Evolutionary conservation across 495 filamentous ascomycete species (phyloP), one percentile per base, ranked within the genome.

Genomic region (Patellaria atrata): DNA sequence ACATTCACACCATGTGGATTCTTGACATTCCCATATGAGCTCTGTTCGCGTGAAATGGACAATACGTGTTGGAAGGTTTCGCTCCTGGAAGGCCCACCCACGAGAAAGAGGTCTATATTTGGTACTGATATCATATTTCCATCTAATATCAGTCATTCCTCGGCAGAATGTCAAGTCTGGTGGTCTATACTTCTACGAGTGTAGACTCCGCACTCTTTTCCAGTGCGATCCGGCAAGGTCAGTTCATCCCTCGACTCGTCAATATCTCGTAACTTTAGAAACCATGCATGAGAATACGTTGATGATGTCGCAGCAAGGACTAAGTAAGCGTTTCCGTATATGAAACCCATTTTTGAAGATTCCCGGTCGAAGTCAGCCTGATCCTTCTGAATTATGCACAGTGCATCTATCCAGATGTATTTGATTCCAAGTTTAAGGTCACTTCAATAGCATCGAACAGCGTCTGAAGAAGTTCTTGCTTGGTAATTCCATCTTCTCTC

Each of bases 21-120:
- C 42, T 8, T 33, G 38, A 30, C 51, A 52, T 35, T 54, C 51
- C 27, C 46, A 54, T n/a, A 41, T 19, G 22, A 51, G 15, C 24
- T 44, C 48, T n/a, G 31, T 38, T 8, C 23, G 34, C 3, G 40
- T 42, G 25, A 44, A 51, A 38, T 48, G 44, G 2, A 45, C 18
- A 22, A 48, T 33, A 16, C 48, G 30, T 8, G 32, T 41, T n/a
- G 30, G 34, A 9, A 51, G 38, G 1, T 32, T 19, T 15, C 41
- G 44, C 26, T 48, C 48, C 27, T 51, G 48, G 15, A 51, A 27
- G 0, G 30, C 45, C 48, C 48, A 51, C 9, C 37, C 41, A 10
- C 39, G 36, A n/a, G 10, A n/a, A 3, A 37, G 15, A 3, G 29
- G 34, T 4, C 23, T 22, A 17, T 37, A 37, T 33, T 27, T 29